Conservation (phyloP, 176 grass and related monocot species). For the Bromus sterilis region DNA sequence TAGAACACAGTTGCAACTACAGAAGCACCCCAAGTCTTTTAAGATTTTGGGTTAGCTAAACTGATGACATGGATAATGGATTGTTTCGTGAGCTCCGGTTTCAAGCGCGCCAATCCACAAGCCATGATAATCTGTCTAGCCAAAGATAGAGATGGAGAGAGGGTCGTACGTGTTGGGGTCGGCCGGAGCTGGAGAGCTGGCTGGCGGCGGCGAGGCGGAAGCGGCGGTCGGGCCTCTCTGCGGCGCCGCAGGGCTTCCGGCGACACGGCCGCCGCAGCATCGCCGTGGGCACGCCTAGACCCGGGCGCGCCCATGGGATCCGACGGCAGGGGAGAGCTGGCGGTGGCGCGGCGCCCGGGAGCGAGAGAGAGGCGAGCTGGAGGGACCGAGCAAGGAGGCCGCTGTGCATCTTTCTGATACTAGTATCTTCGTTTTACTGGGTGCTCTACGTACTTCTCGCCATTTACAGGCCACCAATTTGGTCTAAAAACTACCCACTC, state of each 20-base stretch:
- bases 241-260: slow-evolving; percentile 32
- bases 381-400: not conserved
- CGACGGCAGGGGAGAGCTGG: not conserved
- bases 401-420: slow-evolving; percentile 4
- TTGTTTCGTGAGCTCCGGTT: not conserved
- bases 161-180: slow-evolving; percentile 31
- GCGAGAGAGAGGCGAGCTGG: not conserved
- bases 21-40: not conserved
- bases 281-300: slow-evolving; percentile 18
- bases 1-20: not conserved
- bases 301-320: slow-evolving; percentile 7
- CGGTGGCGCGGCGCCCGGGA: not conserved
- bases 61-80: not conserved
- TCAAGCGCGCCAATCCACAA: not conserved
- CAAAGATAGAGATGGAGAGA: not conserved
- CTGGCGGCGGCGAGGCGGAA: slow-evolving; percentile 39
- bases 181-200: slow-evolving; percentile 40
- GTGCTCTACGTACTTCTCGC: not conserved
- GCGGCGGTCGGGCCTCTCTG: slow-evolving; percentile 25
- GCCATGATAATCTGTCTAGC: not conserved
- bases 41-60: not conserved
- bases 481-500: not conserved
- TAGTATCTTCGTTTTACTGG: not conserved
- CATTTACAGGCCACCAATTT: no score
- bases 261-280: slow-evolving; percentile 28